phyloP scores from a whole-genome alignment of 371 early-diverging fungal species.

The Rhizopus arrhizus region DNA sequence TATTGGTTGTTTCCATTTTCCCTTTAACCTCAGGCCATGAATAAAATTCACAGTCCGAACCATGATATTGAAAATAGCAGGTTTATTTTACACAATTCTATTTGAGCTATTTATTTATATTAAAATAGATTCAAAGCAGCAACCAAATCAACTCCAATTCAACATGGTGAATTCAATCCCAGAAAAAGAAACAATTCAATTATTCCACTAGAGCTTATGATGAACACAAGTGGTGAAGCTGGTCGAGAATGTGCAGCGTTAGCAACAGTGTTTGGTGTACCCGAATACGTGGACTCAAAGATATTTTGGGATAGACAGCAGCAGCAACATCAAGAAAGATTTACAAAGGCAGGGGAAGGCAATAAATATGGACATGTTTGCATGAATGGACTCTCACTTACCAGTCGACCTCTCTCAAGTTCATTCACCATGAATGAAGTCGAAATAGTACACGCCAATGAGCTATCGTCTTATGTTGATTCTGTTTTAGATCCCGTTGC shows the following conservation, averaged over 20 bases:
- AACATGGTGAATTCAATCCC: conserved; percentile 23
- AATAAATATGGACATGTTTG: conserved; percentile 18
- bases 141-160: conserved; percentile 15
- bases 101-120: neutral
- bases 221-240: conserved; percentile 39
- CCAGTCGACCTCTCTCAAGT: conserved; percentile 11
- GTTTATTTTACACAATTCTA: neutral
- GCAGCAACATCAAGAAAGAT: conserved; percentile 5
- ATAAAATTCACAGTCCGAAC: conserved; percentile 1
- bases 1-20: no score
- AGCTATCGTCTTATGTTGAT: conserved; percentile 31
- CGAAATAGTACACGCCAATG: neutral
- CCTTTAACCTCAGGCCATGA: conserved; percentile 4
- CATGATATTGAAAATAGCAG: conserved; percentile 1
- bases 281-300: conserved; percentile 50
- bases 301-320: conserved; percentile 44
- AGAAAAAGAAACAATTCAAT: conserved; percentile 49
- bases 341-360: neutral
- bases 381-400: conserved; percentile 12
- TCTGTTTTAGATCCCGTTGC: conserved; percentile 33
- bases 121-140: neutral
- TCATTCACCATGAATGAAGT: neutral
- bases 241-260: conserved; percentile 50
- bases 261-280: conserved; percentile 54
- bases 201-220: conserved; percentile 43